These are phyloP conservation scores for Candida neerlandica DNA, from an alignment of 1,139 yeast species.

Conservation along the genomic window DNA sequence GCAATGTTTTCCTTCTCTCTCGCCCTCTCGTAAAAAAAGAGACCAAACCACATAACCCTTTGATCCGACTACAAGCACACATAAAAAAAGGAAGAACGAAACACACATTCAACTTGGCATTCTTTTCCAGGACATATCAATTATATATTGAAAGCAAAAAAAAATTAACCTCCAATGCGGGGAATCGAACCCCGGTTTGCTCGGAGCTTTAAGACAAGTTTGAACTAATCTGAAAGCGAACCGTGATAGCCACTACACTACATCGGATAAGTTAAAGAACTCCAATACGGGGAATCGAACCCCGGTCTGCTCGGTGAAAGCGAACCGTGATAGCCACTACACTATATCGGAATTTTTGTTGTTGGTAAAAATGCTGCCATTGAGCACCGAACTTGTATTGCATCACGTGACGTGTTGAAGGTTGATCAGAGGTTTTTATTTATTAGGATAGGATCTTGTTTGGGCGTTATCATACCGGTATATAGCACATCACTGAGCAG, in stretches of 20 bases:
- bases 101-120: too few species aligned
- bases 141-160: background rate
- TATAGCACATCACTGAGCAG: too few species aligned
- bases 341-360: conserved; percentile 41
- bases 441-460: too few species aligned
- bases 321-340: conserved; percentile 84
- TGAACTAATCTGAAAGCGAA: conserved; percentile 58
- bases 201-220: conserved; percentile 36
- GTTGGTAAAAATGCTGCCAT: background rate
- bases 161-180: conserved; percentile 50
- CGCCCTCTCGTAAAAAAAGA: background rate
- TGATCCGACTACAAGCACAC: too few species aligned
- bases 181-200: conserved; percentile 85
- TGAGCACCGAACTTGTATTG: background rate
- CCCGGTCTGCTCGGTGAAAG: conserved; percentile 84
- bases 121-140: too few species aligned
- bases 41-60: too few species aligned
- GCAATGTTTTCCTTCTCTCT: background rate
- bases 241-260: conserved; percentile 84
- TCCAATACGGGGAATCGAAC: conserved; percentile 74
- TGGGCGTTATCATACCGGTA: too few species aligned
- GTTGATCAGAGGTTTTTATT: too few species aligned
- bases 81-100: too few species aligned
- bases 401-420: background rate
- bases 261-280: conserved; percentile 50